A percentile compares a stretch with the other conserved stretches of the same genome.
Conservation (phyloP, 176 grass and related monocot genomes). For the Cenchrus purpureus region DNA sequence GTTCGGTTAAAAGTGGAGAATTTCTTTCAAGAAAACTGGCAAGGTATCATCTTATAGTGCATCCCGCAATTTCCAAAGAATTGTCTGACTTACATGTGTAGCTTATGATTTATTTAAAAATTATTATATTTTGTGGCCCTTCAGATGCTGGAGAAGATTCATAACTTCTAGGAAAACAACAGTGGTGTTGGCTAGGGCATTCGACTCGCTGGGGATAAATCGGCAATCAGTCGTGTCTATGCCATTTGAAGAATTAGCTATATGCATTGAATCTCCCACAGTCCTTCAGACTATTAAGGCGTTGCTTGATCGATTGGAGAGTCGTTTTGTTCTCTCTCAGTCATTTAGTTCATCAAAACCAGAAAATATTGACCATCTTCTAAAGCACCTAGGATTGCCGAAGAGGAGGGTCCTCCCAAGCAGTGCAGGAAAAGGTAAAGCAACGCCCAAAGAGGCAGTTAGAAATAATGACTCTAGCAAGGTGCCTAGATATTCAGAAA, state of each 20-base stretch:
- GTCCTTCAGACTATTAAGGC: conserved; percentile 73
- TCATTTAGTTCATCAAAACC: conserved; percentile 56
- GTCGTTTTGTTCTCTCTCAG: conserved; percentile 65
- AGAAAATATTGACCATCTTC: conserved; percentile 80
- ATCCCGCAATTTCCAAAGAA: conserved; percentile 7
- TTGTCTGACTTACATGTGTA: conserved; percentile 29
- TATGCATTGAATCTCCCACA: conserved; percentile 67
- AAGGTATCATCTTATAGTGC: conserved; percentile 45
- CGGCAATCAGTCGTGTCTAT: conserved; percentile 61
- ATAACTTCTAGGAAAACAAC: conserved; percentile 82
- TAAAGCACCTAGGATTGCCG: conserved; percentile 74
- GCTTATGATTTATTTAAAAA: conserved; percentile 4
- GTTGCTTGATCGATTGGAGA: conserved; percentile 80
- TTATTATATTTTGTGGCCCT: neutral
- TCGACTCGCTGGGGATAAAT: conserved; percentile 61
- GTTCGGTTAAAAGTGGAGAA: conserved; percentile 60
- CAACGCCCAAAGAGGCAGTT: conserved; percentile 36
- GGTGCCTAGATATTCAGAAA: conserved; percentile 70
- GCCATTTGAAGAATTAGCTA: conserved; percentile 84
- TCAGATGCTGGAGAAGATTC: conserved; percentile 84
- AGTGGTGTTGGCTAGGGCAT: conserved; percentile 61
- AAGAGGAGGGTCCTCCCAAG: conserved; percentile 46
- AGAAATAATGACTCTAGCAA: conserved; percentile 42
- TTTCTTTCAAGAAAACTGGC: conserved; percentile 85
- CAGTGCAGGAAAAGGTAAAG: conserved; percentile 43